Conservation (phyloP, 345 rosid species). For the Carallia brachiata region DNA sequence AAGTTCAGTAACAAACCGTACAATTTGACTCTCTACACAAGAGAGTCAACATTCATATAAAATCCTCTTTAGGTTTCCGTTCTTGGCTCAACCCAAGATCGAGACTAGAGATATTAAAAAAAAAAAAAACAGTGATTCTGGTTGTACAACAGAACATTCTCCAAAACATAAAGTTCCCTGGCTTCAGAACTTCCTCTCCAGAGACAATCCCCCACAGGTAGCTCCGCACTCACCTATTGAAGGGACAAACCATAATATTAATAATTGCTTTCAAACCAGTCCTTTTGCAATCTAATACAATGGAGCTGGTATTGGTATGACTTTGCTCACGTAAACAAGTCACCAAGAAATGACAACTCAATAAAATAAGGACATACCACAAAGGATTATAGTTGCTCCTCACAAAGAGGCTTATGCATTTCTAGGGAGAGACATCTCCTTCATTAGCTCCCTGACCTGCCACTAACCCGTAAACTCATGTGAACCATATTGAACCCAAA, state of each 20-base stretch:
- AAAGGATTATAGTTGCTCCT: constrained; percentile 42
- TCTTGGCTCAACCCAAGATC: neutral
- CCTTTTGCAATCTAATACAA: constrained; percentile 18
- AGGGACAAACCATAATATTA: constrained; percentile 45
- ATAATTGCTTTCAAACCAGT: constrained; percentile 26
- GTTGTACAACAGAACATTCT: constrained; percentile 30
- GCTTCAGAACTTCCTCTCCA: constrained; percentile 36
- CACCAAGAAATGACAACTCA: constrained; percentile 22
- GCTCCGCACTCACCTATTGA: constrained; percentile 53
- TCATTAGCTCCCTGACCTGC: constrained; percentile 83
- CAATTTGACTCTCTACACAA: constrained; percentile 11
- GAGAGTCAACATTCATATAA: constrained; percentile 11
- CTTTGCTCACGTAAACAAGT: constrained; percentile 21
- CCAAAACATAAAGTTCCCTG: constrained; percentile 29
- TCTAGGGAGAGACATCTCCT: constrained; percentile 58
- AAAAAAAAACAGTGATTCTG: constrained; percentile 19
- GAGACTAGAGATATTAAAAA: too few species aligned
- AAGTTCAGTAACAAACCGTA: constrained; percentile 14
- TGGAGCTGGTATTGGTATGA: constrained; percentile 11
- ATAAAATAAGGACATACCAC: constrained; percentile 61
- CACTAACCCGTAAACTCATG: constrained; percentile 56
- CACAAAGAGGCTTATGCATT: constrained; percentile 39
- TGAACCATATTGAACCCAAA: constrained; percentile 35
- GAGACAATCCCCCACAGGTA: constrained; percentile 44
- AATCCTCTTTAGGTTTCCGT: constrained; percentile 13